Base-by-base conservation (phyloP, 371 early-diverging fungal species). In the Batkoa obscura region DNA sequence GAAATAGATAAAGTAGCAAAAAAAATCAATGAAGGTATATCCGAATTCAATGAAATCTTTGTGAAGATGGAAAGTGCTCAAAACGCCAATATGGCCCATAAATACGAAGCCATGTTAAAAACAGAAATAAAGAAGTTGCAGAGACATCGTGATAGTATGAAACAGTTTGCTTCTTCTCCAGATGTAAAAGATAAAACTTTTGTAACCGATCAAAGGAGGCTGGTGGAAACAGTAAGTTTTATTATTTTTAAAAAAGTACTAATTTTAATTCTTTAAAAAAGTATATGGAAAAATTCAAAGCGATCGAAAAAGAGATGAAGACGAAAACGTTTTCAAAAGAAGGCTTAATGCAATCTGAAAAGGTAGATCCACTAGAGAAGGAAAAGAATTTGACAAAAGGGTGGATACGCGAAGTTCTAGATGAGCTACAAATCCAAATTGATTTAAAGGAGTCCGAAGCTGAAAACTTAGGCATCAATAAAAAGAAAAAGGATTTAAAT, bases 261-360 rank as follows among this genome's bases (percentile, higher is more conserved):
- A 23, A 23, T 8, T 50, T 4, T 31, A 5, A 35, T 34, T n/a
- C 38, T 46, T 10, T n/a, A 33, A 9, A 31, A 36, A 69, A 84
- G 77, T 90, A 94, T 79, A 97, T 97, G 97, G 97, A 97, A 64
- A 76, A 78, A 60, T 97, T 97, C 75, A 97, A 97, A 72, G 90
- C 90, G 1, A 76, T 80, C 50, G 97, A 97, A 67, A 90, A 88
- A 65, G 97, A 95, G 67, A 89, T 97, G 78, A 97, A 97, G 68
- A 93, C 94, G 55, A 97, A 97, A 67, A 93, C 94, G 1, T 97
- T 78, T 64, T 93, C 94, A 12, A 87, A 92, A 67, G 97, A 94
- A 64, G 97, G 97, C 13, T 68, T 97, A 36, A 62, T 72, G 57
- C 80, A 79, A 60, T 74, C 80, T 42, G 77, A 76, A 53, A 83